Evolutionary conservation across 352 stramenopile genomes (phyloP).

Genomic region (Globisporangium yorkense): DNA sequence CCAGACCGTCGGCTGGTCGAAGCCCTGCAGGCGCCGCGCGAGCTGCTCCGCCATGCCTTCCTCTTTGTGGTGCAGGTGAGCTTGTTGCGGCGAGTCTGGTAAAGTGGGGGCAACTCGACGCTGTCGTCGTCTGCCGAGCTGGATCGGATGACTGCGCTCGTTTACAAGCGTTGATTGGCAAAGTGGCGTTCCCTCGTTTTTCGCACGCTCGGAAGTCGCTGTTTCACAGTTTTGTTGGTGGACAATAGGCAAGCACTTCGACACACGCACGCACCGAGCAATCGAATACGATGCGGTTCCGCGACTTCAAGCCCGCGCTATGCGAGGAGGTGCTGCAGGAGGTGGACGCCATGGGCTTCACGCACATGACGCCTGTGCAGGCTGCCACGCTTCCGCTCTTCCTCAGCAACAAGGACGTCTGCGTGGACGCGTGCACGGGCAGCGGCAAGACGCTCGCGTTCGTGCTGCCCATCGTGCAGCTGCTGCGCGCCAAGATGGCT

Average conservation of each 20-base stretch:
- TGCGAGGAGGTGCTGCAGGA: slow-evolving; percentile 66
- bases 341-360: slow-evolving; percentile 79
- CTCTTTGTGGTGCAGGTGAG: neutral
- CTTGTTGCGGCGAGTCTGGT: neutral
- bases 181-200: no score
- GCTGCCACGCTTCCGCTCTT: slow-evolving; percentile 90
- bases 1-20: slow-evolving; percentile 79
- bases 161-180: no score
- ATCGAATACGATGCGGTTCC: slow-evolving; percentile 54
- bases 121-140: no score
- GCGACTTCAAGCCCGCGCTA: slow-evolving; percentile 74
- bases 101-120: no score
- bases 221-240: neutral
- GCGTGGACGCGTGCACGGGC: slow-evolving; percentile 92
- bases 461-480: slow-evolving; percentile 91
- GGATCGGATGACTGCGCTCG: no score
- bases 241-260: neutral
- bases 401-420: slow-evolving; percentile 92
- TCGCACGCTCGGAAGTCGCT: no score
- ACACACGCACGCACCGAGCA: no score
- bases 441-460: slow-evolving; percentile 95
- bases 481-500: slow-evolving; percentile 68
- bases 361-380: slow-evolving; percentile 91
- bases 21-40: slow-evolving; percentile 53
- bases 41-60: slow-evolving; percentile 51